Percentiles rank a stretch among this genome's conserved stretches.
Conservation (phyloP, 2,329 filamentous ascomycete species). For the Phyllosticta capitalensis region DNA sequence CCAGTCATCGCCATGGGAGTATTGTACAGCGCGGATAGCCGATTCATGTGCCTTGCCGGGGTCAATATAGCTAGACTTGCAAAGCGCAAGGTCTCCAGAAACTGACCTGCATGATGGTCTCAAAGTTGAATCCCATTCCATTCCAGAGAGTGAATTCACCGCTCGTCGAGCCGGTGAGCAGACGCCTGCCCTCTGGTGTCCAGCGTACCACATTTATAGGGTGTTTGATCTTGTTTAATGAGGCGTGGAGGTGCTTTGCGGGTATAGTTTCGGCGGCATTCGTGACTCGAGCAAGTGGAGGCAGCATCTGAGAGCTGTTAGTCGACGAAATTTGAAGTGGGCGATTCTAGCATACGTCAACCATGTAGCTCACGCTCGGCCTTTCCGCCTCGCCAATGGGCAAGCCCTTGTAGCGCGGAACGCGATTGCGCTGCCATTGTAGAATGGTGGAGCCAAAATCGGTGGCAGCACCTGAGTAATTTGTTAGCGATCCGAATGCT, state of each 20-base stretch:
- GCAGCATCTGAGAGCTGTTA: conserved; percentile 58
- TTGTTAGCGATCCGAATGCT: not conserved
- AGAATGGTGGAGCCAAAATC: conserved; percentile 86
- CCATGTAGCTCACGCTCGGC: conserved; percentile 79
- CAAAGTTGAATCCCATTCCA: conserved; percentile 97
- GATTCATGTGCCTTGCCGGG: conserved; percentile 62
- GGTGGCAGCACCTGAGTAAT: conserved; percentile 69
- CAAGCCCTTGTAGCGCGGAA: conserved; percentile 63
- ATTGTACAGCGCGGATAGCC: conserved; percentile 71
- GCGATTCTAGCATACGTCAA: conserved; percentile 55
- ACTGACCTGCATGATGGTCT: conserved; percentile 82
- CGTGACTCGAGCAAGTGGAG: conserved; percentile 65
- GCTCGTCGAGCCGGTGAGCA: conserved; percentile 89
- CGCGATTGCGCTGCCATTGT: conserved; percentile 81
- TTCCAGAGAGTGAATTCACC: conserved; percentile 99
- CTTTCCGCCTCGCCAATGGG: conserved; percentile 69
- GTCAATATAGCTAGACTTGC: conserved; percentile 18
- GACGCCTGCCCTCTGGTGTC: conserved; percentile 87
- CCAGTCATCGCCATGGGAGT: conserved; percentile 96
- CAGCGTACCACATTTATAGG: conserved; percentile 94
- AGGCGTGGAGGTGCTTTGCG: conserved; percentile 94
- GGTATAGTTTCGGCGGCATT: conserved; percentile 80
- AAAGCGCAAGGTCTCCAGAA: conserved; percentile 20
- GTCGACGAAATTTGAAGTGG: not conserved
- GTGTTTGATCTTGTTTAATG: conserved; percentile 95